A percentile compares a stretch with the other conserved stretches of the same genome.
Evolutionary conservation across 352 stramenopile species (phyloP).

Genomic region (Phytophthora sojae): DNA sequence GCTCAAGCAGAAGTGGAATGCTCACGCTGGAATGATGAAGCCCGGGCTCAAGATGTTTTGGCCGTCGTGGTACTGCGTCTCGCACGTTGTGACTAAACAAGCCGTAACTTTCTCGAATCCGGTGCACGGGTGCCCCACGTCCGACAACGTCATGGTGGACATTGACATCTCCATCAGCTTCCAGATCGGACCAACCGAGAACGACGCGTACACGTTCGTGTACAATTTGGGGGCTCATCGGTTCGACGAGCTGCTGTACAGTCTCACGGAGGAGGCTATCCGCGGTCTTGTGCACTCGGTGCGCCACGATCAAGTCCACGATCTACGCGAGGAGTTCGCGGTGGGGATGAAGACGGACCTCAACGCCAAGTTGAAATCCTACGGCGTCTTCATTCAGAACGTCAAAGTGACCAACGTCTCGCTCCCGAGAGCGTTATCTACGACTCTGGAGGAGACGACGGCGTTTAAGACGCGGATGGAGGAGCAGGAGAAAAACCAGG

Average conservation of each 20-base stretch:
- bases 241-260: conserved; percentile 81
- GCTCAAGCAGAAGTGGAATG: conserved; percentile 64
- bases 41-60: conserved; percentile 68
- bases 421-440: conserved; percentile 57
- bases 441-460: conserved; percentile 74
- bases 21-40: conserved; percentile 71
- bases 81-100: conserved; percentile 85
- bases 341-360: conserved; percentile 82
- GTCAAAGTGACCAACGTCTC: conserved; percentile 86
- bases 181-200: conserved; percentile 72
- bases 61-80: conserved; percentile 77
- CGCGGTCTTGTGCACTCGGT: conserved; percentile 76
- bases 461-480: conserved; percentile 86
- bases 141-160: conserved; percentile 86
- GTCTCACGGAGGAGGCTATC: conserved; percentile 70
- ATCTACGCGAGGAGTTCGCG: conserved; percentile 79
- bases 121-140: conserved; percentile 70
- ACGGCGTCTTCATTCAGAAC: conserved; percentile 84
- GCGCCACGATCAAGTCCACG: conserved; percentile 78
- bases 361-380: conserved; percentile 64
- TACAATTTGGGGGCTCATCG: conserved; percentile 76
- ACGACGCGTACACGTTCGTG: conserved; percentile 80
- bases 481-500: conserved; percentile 88
- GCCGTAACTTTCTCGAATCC: conserved; percentile 76
- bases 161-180: conserved; percentile 87